Evolutionary conservation across 1,139 yeast species (phyloP), one percentile per base, ranked within the genome.

Genomic region (Protomyces inouyei): DNA sequence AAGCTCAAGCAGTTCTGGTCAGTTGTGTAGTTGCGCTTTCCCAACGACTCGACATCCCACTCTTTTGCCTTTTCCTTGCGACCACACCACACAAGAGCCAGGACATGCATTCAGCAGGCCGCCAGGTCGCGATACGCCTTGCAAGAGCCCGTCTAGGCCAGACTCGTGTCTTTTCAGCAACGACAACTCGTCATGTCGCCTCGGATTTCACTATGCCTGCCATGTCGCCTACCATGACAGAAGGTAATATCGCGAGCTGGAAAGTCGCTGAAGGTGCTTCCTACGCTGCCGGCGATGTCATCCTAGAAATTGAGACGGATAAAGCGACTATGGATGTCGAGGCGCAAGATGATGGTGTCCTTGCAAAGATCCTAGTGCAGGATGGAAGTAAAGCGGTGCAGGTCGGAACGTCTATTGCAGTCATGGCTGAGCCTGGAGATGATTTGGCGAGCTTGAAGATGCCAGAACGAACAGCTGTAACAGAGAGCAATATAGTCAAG

Each of bases 321-420:
- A 93, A 93, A 81, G 98, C 98, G 67, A 87, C 92, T 69, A 93
- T 93, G 97, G 98, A 93, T 79, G 93, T 92, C 73, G 98, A 93
- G 79, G 93, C 93, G 81, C 98, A 91, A 80, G 98, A 93, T 72
- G 98, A 93, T 72, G 98, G 98, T 57, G 77, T 87, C 54, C 68
- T 93, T 75, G 96, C 91, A 74, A 90, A 89, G 76, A 86, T 93
- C 63, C 74, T 91, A 67, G 78, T 76, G 32, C 40, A 68, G 32
- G 85, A 88, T 67, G 98, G 98, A 4, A 83, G 84, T 55, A 85
- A 83, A 68, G 93, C 86, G 38, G 80, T 93, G 64, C 84, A 85
- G 12, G 98, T 93, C n/a, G 97, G 97, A 5, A 79, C 82, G 63
- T 86, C 96, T 37, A 93, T 93, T 76, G 98, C 97, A 0, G 83